These are phyloP conservation scores for Lactifluus subvellereus DNA, from an alignment of 768 basidiomycete genomes.

Conservation along the genomic window DNA sequence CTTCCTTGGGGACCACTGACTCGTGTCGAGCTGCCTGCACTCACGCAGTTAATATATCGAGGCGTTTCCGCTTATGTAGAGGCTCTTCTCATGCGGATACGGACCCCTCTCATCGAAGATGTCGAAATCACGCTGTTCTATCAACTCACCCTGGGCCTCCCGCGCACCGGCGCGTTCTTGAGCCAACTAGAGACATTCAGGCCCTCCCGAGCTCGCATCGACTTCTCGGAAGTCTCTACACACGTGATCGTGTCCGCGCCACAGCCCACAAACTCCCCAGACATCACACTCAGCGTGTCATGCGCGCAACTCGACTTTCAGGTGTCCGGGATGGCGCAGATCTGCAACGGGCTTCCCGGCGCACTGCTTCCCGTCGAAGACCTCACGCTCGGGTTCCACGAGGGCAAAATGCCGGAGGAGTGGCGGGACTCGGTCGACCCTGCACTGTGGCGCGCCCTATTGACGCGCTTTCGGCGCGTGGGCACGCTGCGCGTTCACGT, in stretches of 20 bases:
- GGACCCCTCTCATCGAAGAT: conserved; percentile 2
- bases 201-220: conserved; percentile 1
- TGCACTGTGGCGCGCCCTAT: conserved; percentile 5
- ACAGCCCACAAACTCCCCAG: not conserved
- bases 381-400: conserved; percentile 11
- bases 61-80: conserved; percentile 13
- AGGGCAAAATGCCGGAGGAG: not conserved
- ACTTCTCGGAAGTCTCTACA: conserved; percentile 1
- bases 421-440: conserved; percentile 3
- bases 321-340: conserved; percentile 2
- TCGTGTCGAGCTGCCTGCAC: conserved; percentile 8
- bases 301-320: conserved; percentile 14
- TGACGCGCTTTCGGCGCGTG: not conserved
- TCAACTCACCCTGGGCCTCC: conserved; percentile 8
- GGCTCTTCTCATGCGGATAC: conserved; percentile 9
- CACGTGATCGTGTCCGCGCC: not conserved
- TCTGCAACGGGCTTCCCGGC: not conserved
- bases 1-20: not conserved
- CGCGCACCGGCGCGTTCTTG: conserved; percentile 1
- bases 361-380: not conserved
- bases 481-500: conserved; percentile 4
- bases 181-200: not conserved
- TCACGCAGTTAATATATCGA: conserved; percentile 11
- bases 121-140: conserved; percentile 13
- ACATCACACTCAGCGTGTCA: conserved; percentile 1